Evolutionary conservation across 2,329 filamentous ascomycete genomes (phyloP), one percentile per base, ranked within the genome.

Genomic region (Alternaria alternata): DNA sequence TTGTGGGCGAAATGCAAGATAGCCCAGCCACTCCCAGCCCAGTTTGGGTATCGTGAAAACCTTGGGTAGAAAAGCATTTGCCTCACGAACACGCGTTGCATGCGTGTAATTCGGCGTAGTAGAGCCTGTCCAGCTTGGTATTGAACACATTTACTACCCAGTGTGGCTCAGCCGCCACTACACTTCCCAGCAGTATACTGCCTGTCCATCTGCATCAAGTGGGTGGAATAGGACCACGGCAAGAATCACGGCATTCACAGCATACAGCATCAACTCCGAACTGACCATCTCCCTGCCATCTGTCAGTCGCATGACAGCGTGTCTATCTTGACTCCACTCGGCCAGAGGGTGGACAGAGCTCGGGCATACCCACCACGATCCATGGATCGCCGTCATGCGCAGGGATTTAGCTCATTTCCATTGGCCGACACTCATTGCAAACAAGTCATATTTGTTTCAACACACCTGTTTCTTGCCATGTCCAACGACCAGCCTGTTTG

Each of bases 391-490:
- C 65, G 60, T 68, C 68, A 69, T 69, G 68, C 68, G 68, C 62
- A 51, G 61, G 63, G 57, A 56, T 46, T 39, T 47, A 39, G 42
- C 7, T 44, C 22, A 16, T 52, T 52, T 43, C 53, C 41, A 70
- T 66, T 70, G 62, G 67, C 61, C 48, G 49, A 20, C 24, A 22
- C 49, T 54, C 48, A 49, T 48, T 60, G 49, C 59, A 71, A 69
- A 68, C 67, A 69, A 62, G 56, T 62, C 61, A 57, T 62, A 55
- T 64, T 63, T 54, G 70, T 75, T 72, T 74, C 69, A 66, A 72
- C 63, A 59, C 64, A 59, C 61, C 46, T 60, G 58, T 69, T 68
- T 65, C 57, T 62, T 54, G 59, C 63, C 54, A 65, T 69, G 67
- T 66, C 57, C 61, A 61, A 61, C 70, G 64, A 67, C 61, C 66